Conservation (phyloP, 805 yeast genomes). For the Osmozyma mogii region DNA sequence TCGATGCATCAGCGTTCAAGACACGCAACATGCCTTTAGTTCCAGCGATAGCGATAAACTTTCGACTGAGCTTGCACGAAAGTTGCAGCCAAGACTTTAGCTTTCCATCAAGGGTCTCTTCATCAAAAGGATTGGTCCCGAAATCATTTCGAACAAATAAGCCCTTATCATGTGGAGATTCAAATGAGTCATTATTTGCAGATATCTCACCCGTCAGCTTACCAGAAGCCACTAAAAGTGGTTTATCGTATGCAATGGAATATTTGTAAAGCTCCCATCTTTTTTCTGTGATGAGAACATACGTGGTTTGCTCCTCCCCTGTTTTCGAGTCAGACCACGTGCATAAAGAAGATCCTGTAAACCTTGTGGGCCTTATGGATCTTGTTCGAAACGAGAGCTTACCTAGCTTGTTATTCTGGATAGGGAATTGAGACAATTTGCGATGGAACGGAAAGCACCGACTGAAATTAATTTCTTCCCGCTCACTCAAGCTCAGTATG, state of each 20-base stretch:
- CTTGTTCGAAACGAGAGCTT: slow-evolving; percentile 15
- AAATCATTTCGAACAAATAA: slow-evolving; percentile 23
- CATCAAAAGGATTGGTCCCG: slow-evolving; percentile 6
- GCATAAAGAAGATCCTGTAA: slow-evolving; percentile 23
- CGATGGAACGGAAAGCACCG: slow-evolving; percentile 81
- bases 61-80: slow-evolving; percentile 50
- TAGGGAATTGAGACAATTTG: slow-evolving; percentile 44
- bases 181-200: slow-evolving; percentile 20
- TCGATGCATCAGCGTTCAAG: slow-evolving; percentile 36
- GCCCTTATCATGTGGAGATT: slow-evolving; percentile 14
- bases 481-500: slow-evolving; percentile 17
- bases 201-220: slow-evolving; percentile 66
- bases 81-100: slow-evolving; percentile 52
- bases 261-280: slow-evolving; percentile 71
- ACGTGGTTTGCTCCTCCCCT: slow-evolving; percentile 54
- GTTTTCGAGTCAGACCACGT: slow-evolving; percentile 20
- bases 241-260: slow-evolving; percentile 28
- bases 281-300: slow-evolving; percentile 58
- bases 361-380: slow-evolving; percentile 20
- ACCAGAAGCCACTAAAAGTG: slow-evolving; percentile 60
- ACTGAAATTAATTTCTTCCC: slow-evolving; percentile 59
- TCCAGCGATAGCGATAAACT: slow-evolving; percentile 59
- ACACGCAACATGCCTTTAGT: slow-evolving; percentile 66
- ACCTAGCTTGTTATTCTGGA: slow-evolving; percentile 40
- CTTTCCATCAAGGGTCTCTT: slow-evolving; percentile 17